Base-by-base conservation (phyloP, 495 filamentous ascomycete genomes). In the Aspergillus saccharolyticus region DNA sequence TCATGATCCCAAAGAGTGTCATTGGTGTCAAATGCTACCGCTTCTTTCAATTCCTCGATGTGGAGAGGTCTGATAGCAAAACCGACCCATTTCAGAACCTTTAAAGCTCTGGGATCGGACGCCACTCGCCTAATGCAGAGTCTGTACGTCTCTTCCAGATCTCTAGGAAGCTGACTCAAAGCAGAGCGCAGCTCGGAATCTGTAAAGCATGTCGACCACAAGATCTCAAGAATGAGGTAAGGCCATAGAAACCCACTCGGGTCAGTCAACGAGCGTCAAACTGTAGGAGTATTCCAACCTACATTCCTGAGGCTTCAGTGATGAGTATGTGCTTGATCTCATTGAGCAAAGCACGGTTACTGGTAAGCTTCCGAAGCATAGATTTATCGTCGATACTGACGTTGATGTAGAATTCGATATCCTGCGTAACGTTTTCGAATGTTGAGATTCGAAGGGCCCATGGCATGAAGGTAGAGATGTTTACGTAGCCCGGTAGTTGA, bases 11-110 rank as follows among this genome's bases (percentile, higher is more conserved):
- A 75, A 0, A 1, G 20, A 4, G 8, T 52, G 17, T 75, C 71
- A 15, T 55, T 10, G 1, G 52, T 0, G 19, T 58, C 63, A 61
- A 72, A 69, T 1, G 64, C 63, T n/a, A 69, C 56, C 0, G 69
- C 71, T 46, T 75, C 73, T 58, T 52, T 58, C 17, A 75, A 55
- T 58, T 75, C 71, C 16, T 68, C 69, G 12, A 74, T 44, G 19
- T 64, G 60, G 21, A 74, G 65, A 10, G 69, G 70, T 2, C 60
- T 58, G 4, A 43, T 54, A 4, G 68, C 65, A 55, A 64, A 69
- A 14, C 66, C 62, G 21, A 67, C 63, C 71, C 71, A 74, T 56
- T 59, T 58, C 4, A 69, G 56, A 25, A 58, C 55, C 19, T 55
- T 63, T 7, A 60, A n/a, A 14, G 54, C 53, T 22, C 53, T 55